A percentile compares a stretch with the other conserved stretches of the same genome.
Conservation (phyloP, 345 rosid species). For the Eucalyptus melliodora region DNA sequence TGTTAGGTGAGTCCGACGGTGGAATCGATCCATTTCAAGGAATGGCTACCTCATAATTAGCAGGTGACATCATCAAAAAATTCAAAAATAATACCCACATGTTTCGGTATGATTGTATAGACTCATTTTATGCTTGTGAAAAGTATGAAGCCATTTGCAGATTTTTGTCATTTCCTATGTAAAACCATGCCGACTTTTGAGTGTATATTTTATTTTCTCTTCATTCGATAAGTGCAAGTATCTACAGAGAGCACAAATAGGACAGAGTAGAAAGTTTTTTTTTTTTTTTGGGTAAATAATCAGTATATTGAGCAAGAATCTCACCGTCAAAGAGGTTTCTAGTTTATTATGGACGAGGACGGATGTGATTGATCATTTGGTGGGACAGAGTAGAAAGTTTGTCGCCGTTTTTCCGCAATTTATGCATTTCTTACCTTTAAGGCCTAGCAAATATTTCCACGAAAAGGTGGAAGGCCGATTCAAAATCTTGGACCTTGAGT, state of each 20-base stretch:
- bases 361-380: no score
- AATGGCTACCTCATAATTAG: not conserved
- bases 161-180: not conserved
- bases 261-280: not conserved
- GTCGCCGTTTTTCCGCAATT: not conserved
- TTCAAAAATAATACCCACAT: not conserved
- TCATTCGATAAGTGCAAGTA: not conserved
- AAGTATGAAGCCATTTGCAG: not conserved
- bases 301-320: no score
- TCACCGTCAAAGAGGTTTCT: no score
- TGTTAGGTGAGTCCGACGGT: not conserved
- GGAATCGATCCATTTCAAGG: not conserved
- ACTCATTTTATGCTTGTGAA: not conserved
- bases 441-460: not conserved
- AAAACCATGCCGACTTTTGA: not conserved
- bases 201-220: not conserved
- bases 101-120: not conserved
- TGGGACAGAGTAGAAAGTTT: not conserved
- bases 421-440: not conserved
- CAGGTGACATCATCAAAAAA: not conserved
- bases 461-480: not conserved
- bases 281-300: no score
- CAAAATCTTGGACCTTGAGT: not conserved
- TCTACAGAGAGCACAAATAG: not conserved
- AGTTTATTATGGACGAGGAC: no score